phyloP scores from a whole-genome alignment of 345 rosid species.

The Toxicodendron radicans region DNA sequence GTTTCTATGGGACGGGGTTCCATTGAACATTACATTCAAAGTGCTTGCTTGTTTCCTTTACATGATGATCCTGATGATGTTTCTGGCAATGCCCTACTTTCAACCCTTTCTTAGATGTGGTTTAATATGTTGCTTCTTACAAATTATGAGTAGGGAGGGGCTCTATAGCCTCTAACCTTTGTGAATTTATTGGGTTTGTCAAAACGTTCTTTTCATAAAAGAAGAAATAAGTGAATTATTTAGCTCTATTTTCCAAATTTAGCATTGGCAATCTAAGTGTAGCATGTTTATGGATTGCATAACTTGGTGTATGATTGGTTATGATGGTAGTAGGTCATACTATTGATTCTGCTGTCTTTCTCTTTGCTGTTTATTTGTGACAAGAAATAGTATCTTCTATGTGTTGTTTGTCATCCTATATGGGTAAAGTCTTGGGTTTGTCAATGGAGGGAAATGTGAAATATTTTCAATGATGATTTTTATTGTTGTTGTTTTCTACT shows the following conservation, averaged over 20 bases:
- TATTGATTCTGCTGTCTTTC: background rate
- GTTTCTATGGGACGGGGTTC: too few relatives aligned
- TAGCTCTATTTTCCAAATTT: background rate
- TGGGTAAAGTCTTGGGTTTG: background rate
- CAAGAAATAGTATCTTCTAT: background rate
- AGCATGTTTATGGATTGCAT: background rate
- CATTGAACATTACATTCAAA: too few relatives aligned
- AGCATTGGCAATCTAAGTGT: background rate
- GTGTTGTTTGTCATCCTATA: background rate
- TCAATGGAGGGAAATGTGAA: background rate
- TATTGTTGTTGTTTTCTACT: too few relatives aligned
- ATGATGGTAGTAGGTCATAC: background rate
- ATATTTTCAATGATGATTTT: background rate
- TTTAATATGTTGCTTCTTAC: too few relatives aligned
- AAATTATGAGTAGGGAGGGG: too few relatives aligned
- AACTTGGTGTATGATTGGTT: background rate
- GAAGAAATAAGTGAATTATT: background rate
- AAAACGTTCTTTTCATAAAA: too few relatives aligned
- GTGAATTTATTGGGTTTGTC: too few relatives aligned
- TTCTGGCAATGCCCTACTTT: too few relatives aligned
- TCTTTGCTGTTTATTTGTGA: background rate
- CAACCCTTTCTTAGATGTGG: too few relatives aligned
- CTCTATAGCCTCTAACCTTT: too few relatives aligned
- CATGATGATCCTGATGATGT: too few relatives aligned
- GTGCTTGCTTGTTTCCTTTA: too few relatives aligned